A percentile compares a stretch with the other conserved stretches of the same genome.
These are phyloP conservation scores for Echeveria elegans DNA, from an alignment of 164 flowering plant species.

Conservation along the genomic window DNA sequence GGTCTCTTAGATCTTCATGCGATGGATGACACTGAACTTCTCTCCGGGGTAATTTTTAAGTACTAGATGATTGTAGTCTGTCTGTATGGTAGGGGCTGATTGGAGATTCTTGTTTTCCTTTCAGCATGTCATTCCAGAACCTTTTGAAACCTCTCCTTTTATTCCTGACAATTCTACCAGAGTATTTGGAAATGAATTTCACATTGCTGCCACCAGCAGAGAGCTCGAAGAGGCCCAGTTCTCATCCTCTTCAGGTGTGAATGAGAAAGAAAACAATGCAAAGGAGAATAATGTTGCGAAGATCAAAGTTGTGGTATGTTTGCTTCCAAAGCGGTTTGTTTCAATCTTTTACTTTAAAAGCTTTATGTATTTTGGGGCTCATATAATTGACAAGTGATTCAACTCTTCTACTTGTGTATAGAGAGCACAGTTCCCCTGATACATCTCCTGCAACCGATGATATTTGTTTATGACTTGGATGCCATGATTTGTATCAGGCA, in stretches of 20 bases:
- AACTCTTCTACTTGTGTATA: not conserved
- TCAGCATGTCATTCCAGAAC: slow-evolving; percentile 85
- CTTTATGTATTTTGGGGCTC: not conserved
- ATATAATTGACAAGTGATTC: not conserved
- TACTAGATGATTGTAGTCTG: not conserved
- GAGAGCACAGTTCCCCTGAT: not conserved
- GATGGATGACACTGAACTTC: slow-evolving; percentile 96
- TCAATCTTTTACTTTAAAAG: not conserved
- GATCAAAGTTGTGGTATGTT: slow-evolving; percentile 93
- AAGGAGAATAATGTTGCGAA: slow-evolving; percentile 86
- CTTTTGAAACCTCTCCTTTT: slow-evolving; percentile 90
- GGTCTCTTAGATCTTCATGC: slow-evolving; percentile 98
- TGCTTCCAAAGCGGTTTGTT: not conserved
- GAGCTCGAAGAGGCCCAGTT: slow-evolving; percentile 47
- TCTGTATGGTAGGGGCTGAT: not conserved
- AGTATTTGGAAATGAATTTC: slow-evolving; percentile 53
- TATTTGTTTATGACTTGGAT: not conserved
- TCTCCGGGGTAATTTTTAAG: slow-evolving; percentile 59
- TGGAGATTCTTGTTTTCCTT: slow-evolving; percentile 12
- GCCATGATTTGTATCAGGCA: not conserved
- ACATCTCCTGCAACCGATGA: not conserved
- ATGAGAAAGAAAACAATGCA: slow-evolving; percentile 50
- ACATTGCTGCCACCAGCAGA: slow-evolving; percentile 27
- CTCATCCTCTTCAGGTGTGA: slow-evolving; percentile 9
- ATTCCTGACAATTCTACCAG: slow-evolving; percentile 47